A percentile compares a stretch with the other conserved stretches of the same genome.
Evolutionary conservation across 176 grass and related monocot genomes (phyloP).

Genomic region (Puya raimondii): DNA sequence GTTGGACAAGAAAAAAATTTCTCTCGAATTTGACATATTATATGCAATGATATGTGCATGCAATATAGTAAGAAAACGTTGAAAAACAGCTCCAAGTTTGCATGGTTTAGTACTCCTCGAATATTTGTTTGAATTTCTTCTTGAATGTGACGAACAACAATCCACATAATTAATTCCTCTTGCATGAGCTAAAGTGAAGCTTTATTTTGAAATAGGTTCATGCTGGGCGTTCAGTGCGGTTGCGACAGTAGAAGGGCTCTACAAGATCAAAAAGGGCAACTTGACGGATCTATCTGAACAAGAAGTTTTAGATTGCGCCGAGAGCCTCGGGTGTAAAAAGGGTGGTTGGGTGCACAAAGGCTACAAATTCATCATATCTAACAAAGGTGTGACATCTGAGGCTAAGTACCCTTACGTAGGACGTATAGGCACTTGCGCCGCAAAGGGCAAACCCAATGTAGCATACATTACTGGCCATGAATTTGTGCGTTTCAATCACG

Average conservation of each 20-base stretch:
- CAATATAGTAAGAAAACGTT: too few species aligned
- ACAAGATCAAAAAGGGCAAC: neutral
- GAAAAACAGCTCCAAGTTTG: too few species aligned
- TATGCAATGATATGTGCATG: too few species aligned
- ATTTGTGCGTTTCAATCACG: neutral
- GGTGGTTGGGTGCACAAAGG: neutral
- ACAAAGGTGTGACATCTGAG: neutral
- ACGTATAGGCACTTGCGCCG: neutral
- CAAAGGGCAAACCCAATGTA: neutral
- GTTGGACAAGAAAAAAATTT: too few species aligned
- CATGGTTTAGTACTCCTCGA: too few species aligned
- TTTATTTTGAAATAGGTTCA: neutral
- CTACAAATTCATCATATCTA: neutral
- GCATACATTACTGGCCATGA: neutral
- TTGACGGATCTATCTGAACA: conserved; percentile 12
- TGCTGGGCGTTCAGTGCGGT: conserved; percentile 14
- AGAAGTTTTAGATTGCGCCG: neutral
- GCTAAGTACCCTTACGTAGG: conserved; percentile 2
- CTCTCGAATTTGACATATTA: too few species aligned
- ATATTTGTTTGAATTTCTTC: too few species aligned
- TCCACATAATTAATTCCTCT: too few species aligned
- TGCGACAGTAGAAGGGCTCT: conserved; percentile 7
- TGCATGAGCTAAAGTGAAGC: too few species aligned
- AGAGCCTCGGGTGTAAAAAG: neutral
- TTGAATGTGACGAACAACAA: too few species aligned